A percentile compares a stretch with the other conserved stretches of the same genome.
phyloP scores from a whole-genome alignment of 192 early-diverging fungal genomes.

The Coemansia sp. region DNA sequence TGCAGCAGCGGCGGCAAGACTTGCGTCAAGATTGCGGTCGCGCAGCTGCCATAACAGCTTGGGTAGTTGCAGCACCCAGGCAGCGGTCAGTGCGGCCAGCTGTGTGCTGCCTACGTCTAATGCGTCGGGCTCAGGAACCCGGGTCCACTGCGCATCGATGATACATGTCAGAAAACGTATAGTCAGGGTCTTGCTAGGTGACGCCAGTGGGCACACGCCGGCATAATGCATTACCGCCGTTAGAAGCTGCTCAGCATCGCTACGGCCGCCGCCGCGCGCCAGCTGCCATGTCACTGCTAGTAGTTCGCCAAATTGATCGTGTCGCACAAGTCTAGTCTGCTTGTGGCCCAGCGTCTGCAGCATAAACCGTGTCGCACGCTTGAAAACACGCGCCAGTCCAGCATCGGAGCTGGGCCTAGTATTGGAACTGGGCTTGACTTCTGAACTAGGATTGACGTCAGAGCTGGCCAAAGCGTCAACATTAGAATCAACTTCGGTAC shows the following conservation, averaged over 20 bases:
- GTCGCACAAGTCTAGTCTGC: conserved; percentile 7
- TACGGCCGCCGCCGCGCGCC: conserved; percentile 14
- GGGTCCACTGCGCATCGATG: conserved; percentile 37
- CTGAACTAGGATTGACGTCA: no score
- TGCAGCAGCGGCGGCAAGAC: conserved; percentile 24
- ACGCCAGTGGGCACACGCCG: conserved; percentile 17
- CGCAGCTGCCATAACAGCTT: conserved; percentile 55
- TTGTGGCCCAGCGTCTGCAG: conserved; percentile 24
- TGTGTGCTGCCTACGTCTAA: conserved; percentile 13
- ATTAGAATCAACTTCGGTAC: not conserved
- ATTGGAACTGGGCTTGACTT: no score
- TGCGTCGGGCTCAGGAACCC: conserved; percentile 5
- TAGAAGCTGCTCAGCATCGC: conserved; percentile 30
- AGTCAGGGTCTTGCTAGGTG: conserved; percentile 40
- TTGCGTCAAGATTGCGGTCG: conserved; percentile 38
- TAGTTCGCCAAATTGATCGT: conserved; percentile 36
- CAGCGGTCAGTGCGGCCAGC: conserved; percentile 10
- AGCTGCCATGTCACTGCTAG: conserved; percentile 40
- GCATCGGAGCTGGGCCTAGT: not conserved
- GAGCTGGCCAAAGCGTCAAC: no score
- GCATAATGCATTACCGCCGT: conserved; percentile 29
- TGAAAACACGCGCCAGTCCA: conserved; percentile 1
- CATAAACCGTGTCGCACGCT: conserved; percentile 18
- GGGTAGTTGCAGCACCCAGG: conserved; percentile 44
- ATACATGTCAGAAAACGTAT: conserved; percentile 30